These are phyloP conservation scores for Mycena chlorophos DNA, from an alignment of 768 basidiomycete genomes.

Conservation along the genomic window DNA sequence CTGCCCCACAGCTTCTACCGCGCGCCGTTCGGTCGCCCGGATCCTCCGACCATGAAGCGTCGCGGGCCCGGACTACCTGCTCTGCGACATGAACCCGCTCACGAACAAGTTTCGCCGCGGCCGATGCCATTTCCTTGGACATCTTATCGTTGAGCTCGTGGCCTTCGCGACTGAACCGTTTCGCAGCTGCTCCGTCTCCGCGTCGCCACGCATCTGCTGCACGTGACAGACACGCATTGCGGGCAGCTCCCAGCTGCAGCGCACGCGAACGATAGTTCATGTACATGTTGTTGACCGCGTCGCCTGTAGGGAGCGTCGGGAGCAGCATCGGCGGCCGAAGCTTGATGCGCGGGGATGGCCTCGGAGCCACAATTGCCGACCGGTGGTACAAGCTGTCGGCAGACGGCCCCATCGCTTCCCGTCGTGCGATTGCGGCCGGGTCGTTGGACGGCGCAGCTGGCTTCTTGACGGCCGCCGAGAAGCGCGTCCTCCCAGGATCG, in stretches of 20 bases:
- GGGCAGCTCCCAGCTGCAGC: slow-evolving; percentile 87
- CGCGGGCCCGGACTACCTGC: slow-evolving; percentile 70
- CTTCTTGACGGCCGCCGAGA: slow-evolving; percentile 89
- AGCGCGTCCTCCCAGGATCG: slow-evolving; percentile 88
- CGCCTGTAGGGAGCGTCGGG: slow-evolving; percentile 87
- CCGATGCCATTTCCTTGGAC: slow-evolving; percentile 79
- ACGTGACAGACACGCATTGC: slow-evolving; percentile 91
- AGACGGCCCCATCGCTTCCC: slow-evolving; percentile 58
- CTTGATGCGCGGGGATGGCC: slow-evolving; percentile 82
- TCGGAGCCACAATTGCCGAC: slow-evolving; percentile 72
- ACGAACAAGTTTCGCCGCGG: slow-evolving; percentile 80
- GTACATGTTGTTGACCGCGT: slow-evolving; percentile 76
- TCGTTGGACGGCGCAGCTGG: slow-evolving; percentile 36
- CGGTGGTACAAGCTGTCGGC: slow-evolving; percentile 65
- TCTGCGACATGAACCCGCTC: slow-evolving; percentile 79
- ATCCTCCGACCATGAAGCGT: slow-evolving; percentile 81
- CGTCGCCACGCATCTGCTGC: slow-evolving; percentile 96
- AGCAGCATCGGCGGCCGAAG: slow-evolving; percentile 80
- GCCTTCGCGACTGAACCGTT: slow-evolving; percentile 90
- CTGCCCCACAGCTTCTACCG: slow-evolving; percentile 77
- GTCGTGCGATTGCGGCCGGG: slow-evolving; percentile 47
- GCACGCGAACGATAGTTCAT: slow-evolving; percentile 87
- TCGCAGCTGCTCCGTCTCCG: slow-evolving; percentile 94
- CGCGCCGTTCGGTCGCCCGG: slow-evolving; percentile 71
- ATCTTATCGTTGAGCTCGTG: slow-evolving; percentile 93